phyloP scores from a whole-genome alignment of 768 basidiomycete species.

The Boletus rubescentipes region DNA sequence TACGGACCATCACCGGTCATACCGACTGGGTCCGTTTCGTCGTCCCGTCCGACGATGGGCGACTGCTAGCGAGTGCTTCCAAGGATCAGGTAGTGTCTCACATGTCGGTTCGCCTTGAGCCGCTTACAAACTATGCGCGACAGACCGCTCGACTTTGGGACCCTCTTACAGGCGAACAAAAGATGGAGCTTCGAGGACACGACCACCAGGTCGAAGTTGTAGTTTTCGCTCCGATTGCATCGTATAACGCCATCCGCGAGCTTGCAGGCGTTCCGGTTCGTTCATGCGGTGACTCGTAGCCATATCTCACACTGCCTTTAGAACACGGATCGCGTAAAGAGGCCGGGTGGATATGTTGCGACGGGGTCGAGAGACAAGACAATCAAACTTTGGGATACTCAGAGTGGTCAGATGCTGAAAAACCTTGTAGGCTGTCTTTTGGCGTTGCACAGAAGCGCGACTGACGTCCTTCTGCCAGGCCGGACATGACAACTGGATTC shows the following conservation, averaged over 20 bases:
- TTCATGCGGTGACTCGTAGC: constrained; percentile 10
- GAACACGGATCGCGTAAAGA: constrained; percentile 52
- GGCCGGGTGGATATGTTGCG: constrained; percentile 59
- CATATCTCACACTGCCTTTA: constrained; percentile 21
- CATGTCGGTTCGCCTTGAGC: background rate
- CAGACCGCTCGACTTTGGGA: constrained; percentile 83
- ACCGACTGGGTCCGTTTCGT: constrained; percentile 82
- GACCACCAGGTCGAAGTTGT: constrained; percentile 84
- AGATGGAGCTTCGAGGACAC: constrained; percentile 83
- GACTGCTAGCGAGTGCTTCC: constrained; percentile 74
- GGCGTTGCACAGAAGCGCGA: background rate
- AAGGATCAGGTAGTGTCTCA: constrained; percentile 72
- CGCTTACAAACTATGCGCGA: background rate
- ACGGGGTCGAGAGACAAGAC: constrained; percentile 91
- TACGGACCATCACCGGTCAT: constrained; percentile 75
- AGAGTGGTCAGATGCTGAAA: constrained; percentile 77
- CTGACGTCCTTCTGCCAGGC: constrained; percentile 39
- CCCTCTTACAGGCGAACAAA: constrained; percentile 67
- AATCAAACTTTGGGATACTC: constrained; percentile 88
- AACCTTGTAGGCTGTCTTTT: constrained; percentile 54
- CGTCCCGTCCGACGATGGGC: constrained; percentile 68
- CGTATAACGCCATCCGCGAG: constrained; percentile 76
- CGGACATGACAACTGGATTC: constrained; percentile 90
- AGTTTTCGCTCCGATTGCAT: constrained; percentile 74
- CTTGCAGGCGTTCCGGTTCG: constrained; percentile 69